Percentiles rank a stretch among this genome's conserved stretches.
phyloP scores from a whole-genome alignment of 768 basidiomycete species.

The Rhizopogon vulgaris region DNA sequence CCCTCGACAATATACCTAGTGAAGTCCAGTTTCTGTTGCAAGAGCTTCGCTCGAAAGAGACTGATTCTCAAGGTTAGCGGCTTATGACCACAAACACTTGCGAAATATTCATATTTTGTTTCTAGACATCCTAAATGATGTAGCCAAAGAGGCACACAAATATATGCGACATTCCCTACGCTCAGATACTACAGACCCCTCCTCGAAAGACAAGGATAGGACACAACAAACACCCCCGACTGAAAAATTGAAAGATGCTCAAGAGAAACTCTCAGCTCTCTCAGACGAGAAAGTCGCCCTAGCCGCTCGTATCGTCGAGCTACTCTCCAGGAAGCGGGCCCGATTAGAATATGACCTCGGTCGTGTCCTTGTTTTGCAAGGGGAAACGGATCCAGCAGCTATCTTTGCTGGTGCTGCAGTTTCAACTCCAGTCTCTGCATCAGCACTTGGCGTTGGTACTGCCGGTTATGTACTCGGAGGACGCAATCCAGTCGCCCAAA shows the following conservation, averaged over 20 bases:
- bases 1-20: slow-evolving; percentile 44
- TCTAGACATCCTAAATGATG: slow-evolving; percentile 37
- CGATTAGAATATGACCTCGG: slow-evolving; percentile 42
- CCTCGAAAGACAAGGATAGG: slow-evolving; percentile 31
- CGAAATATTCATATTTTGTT: neutral
- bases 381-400: slow-evolving; percentile 33
- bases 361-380: slow-evolving; percentile 38
- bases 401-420: slow-evolving; percentile 23
- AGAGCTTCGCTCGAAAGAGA: slow-evolving; percentile 41
- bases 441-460: slow-evolving; percentile 8
- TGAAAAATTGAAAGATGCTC: slow-evolving; percentile 24
- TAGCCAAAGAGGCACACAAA: slow-evolving; percentile 36
- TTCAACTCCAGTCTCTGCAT: slow-evolving; percentile 10
- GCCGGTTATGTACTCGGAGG: slow-evolving; percentile 27
- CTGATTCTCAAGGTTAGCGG: slow-evolving; percentile 33
- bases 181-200: slow-evolving; percentile 14
- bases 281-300: slow-evolving; percentile 39
- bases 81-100: neutral
- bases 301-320: slow-evolving; percentile 34
- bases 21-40: slow-evolving; percentile 43
- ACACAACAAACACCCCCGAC: slow-evolving; percentile 22
- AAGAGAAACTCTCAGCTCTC: slow-evolving; percentile 26
- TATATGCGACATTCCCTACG: slow-evolving; percentile 40
- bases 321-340: slow-evolving; percentile 40
- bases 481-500: slow-evolving; percentile 33